Base-by-base conservation (phyloP, 352 stramenopile species). In the Saprolegnia parasitica region DNA sequence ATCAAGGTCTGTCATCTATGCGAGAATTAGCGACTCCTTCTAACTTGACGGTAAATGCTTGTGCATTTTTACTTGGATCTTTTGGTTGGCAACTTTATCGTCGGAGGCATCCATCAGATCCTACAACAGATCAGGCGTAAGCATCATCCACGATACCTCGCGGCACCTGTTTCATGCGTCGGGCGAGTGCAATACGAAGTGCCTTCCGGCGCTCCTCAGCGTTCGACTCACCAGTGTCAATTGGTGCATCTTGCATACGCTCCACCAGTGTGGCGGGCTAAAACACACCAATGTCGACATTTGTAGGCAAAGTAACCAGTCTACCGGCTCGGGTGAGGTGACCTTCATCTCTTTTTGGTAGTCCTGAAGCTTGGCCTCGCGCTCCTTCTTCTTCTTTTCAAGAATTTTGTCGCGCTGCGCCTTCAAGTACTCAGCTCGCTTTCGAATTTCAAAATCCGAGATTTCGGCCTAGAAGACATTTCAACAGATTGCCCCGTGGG, bases 301-400 rank as follows among this genome's bases (percentile, higher is more conserved):
- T n/a, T n/a, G n/a, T n/a, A n/a, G n/a, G n/a, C n/a, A n/a, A n/a
- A n/a, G n/a, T n/a, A n/a, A n/a, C n/a, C 21, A 4, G n/a, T 26
- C 21, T 37, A 86, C 79, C 32, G 81, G 79, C 67, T 91, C 84
- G 0, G 80, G 74, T 3, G 79, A 77, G 20, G 72, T 84, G 50
- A 75, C 77, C 46, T 92, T 91, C 37, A 88, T 78, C 73, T 91
- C 81, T 37, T 90, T 77, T 16, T 86, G 78, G 72, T 83, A 93
- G 65, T 88, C 80, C 64, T 90, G 86, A n/a, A 93, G 73, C 54
- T 89, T 77, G 20, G 50, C 47, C 67, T 91, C 80, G 23, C 86
- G 78, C 74, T 94, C 81, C 35, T 81, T 79, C 65, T 86, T 84
- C 79, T 92, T 92, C 76, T 92, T 92, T 60, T 87, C 81, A n/a